Conservation (phyloP, 2,329 filamentous ascomycete genomes). For the Knufia petricola region DNA sequence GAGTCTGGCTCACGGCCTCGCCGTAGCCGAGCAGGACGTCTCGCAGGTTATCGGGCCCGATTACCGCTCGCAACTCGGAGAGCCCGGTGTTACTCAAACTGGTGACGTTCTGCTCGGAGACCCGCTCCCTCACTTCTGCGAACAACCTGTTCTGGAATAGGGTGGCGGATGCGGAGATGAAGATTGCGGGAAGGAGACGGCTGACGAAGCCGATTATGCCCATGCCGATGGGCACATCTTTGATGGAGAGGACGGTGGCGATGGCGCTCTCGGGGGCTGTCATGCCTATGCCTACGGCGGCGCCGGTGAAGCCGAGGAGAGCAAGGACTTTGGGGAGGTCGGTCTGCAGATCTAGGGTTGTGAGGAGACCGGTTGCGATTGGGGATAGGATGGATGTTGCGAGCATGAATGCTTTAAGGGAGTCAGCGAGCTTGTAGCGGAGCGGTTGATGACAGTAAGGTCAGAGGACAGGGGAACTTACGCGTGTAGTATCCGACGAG, state of each 20-base stretch:
- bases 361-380: constrained; percentile 23
- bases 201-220: constrained; percentile 27
- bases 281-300: constrained; percentile 24
- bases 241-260: constrained; percentile 20
- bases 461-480: not conserved
- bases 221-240: constrained; percentile 20
- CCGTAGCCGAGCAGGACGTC: constrained; percentile 13
- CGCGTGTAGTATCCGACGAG: constrained; percentile 14
- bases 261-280: constrained; percentile 17
- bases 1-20: constrained; percentile 12
- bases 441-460: not conserved
- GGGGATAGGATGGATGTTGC: constrained; percentile 22
- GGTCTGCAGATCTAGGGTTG: constrained; percentile 11
- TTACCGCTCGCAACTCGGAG: constrained; percentile 11
- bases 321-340: constrained; percentile 22
- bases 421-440: not conserved
- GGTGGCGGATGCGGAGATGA: constrained; percentile 13
- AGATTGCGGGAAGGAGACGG: constrained; percentile 11
- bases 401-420: constrained; percentile 23
- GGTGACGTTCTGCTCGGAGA: constrained; percentile 11
- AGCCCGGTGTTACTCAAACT: constrained; percentile 10
- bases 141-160: constrained; percentile 13
- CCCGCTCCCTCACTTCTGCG: constrained; percentile 8
- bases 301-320: constrained; percentile 24
- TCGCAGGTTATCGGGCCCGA: constrained; percentile 11